Conservation (phyloP, 2,329 filamentous ascomycete genomes). For the Trematosphaeria pertusa region DNA sequence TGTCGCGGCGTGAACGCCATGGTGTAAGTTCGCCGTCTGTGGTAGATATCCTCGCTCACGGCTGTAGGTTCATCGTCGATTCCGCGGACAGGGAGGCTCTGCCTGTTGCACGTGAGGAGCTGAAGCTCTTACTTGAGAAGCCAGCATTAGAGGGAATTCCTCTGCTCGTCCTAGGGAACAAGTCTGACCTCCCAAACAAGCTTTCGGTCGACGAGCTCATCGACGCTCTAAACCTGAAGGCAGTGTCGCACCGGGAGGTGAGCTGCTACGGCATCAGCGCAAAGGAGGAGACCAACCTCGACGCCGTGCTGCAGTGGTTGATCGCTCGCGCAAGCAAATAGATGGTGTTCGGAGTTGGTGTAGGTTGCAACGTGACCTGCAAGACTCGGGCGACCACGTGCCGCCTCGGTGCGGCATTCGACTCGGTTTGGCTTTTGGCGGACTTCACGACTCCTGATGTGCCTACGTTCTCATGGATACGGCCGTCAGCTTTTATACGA, state of each 20-base stretch:
- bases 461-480: constrained; percentile 44
- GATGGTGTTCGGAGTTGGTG: constrained; percentile 21
- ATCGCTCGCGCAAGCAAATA: constrained; percentile 77
- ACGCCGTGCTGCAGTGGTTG: constrained; percentile 95
- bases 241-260: constrained; percentile 89
- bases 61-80: constrained; percentile 85
- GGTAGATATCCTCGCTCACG: constrained; percentile 32
- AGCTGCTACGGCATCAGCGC: constrained; percentile 99
- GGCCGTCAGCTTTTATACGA: constrained; percentile 51
- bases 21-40: constrained; percentile 63
- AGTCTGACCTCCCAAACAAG: constrained; percentile 92
- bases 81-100: constrained; percentile 85
- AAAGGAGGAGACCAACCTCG: constrained; percentile 98
- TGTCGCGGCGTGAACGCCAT: constrained; percentile 97
- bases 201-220: constrained; percentile 94
- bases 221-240: constrained; percentile 87
- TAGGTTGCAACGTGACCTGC: constrained; percentile 33
- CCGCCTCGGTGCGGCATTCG: constrained; percentile 21
- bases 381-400: constrained; percentile 27
- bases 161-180: constrained; percentile 93
- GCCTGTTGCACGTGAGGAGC: constrained; percentile 86
- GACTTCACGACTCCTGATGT: constrained; percentile 42
- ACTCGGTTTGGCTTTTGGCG: constrained; percentile 25
- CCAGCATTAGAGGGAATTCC: constrained; percentile 87
- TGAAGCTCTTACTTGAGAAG: constrained; percentile 87